Evolutionary conservation across 139 green algal species (phyloP).

Genomic region (Asterochloris sp.): DNA sequence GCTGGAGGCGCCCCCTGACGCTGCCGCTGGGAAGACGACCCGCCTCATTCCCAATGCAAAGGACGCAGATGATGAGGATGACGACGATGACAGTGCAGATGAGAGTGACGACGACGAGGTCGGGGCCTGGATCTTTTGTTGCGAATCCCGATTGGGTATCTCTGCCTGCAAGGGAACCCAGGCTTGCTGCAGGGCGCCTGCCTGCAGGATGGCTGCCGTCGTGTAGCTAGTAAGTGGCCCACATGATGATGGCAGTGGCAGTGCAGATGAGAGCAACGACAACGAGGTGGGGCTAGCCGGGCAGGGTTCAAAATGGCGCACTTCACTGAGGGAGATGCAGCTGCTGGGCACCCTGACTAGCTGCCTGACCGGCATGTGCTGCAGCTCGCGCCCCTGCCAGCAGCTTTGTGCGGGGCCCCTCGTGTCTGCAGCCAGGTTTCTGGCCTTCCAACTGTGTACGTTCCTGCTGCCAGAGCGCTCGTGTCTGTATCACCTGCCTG

Average conservation of each 20-base stretch:
- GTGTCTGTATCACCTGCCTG: no score
- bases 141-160: not conserved
- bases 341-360: no score
- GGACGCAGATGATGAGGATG: constrained; percentile 77
- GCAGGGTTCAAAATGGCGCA: no score
- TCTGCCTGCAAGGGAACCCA: not conserved
- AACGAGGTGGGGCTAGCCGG: not conserved
- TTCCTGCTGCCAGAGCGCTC: no score
- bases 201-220: not conserved
- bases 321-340: no score
- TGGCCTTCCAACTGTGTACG: no score
- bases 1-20: constrained; percentile 50
- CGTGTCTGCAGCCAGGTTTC: no score
- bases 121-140: not conserved
- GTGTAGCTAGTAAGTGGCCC: not conserved
- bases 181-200: no score
- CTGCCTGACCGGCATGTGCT: no score
- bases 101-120: constrained; percentile 62
- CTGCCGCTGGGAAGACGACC: constrained; percentile 27
- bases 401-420: no score
- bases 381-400: no score
- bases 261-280: not conserved
- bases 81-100: constrained; percentile 35
- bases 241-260: not conserved
- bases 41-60: constrained; percentile 69